Evolutionary conservation across 2,329 filamentous ascomycete genomes (phyloP).

Genomic region (Cercospora brassicicola): DNA sequence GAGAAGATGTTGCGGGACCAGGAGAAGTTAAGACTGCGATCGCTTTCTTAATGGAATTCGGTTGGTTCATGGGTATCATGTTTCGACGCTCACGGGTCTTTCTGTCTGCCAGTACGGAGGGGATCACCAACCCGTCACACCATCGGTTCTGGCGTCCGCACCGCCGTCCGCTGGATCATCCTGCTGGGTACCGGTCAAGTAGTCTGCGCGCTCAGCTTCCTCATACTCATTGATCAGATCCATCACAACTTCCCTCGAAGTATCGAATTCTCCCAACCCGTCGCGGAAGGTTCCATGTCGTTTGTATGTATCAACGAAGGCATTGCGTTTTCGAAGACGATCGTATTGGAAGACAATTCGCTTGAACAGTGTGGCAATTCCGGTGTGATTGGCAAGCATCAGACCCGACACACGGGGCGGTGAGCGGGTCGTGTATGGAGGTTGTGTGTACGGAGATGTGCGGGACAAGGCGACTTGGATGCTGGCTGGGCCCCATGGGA

Average conservation of each 20-base stretch:
- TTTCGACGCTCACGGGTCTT: slow-evolving; percentile 55
- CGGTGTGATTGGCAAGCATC: slow-evolving; percentile 98
- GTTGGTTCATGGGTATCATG: slow-evolving; percentile 1
- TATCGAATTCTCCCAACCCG: slow-evolving; percentile 90
- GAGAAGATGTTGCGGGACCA: not conserved
- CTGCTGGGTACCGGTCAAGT: slow-evolving; percentile 63
- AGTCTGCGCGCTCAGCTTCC: slow-evolving; percentile 86
- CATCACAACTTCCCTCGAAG: slow-evolving; percentile 84
- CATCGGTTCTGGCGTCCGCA: slow-evolving; percentile 42
- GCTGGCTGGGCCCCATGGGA: slow-evolving; percentile 95
- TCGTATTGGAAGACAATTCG: slow-evolving; percentile 91
- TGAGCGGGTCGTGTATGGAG: slow-evolving; percentile 89
- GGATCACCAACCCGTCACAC: slow-evolving; percentile 44
- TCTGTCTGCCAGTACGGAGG: not conserved
- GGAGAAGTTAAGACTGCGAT: not conserved
- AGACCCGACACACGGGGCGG: slow-evolving; percentile 85
- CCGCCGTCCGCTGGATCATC: slow-evolving; percentile 35
- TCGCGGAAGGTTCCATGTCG: slow-evolving; percentile 92
- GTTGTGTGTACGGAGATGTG: slow-evolving; percentile 91
- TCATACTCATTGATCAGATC: slow-evolving; percentile 95
- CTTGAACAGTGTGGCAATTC: slow-evolving; percentile 95
- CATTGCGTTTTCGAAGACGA: slow-evolving; percentile 90
- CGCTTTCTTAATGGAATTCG: not conserved
- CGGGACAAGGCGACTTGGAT: slow-evolving; percentile 97
- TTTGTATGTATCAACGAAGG: slow-evolving; percentile 94